These are phyloP conservation scores for Penicillium oxalicum DNA, from an alignment of 2,329 filamentous ascomycete species.

Conservation along the genomic window DNA sequence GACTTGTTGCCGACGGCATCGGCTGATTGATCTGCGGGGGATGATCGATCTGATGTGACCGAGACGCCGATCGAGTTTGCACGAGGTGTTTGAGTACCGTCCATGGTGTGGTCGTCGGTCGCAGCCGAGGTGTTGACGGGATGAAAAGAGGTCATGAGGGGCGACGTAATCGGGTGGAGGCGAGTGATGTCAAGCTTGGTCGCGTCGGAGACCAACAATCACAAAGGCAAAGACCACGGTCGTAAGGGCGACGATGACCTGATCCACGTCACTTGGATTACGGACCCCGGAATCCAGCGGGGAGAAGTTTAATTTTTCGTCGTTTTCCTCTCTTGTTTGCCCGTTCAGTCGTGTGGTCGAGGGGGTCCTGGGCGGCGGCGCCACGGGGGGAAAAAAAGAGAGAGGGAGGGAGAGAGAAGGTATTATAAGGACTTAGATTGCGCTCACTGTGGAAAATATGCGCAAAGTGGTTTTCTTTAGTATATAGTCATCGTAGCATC, in stretches of 20 bases:
- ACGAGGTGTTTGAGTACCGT: slow-evolving; percentile 52
- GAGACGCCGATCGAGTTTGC: slow-evolving; percentile 38
- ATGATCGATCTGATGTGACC: slow-evolving; percentile 25
- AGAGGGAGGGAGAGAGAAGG: background rate
- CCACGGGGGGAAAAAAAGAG: background rate
- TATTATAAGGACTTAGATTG: no score
- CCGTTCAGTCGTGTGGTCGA: slow-evolving; percentile 12
- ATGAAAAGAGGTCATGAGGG: slow-evolving; percentile 52
- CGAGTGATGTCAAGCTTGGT: slow-evolving; percentile 24
- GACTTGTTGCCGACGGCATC: slow-evolving; percentile 11
- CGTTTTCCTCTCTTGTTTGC: slow-evolving; percentile 13
- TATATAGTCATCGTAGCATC: background rate
- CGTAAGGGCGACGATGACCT: slow-evolving; percentile 13
- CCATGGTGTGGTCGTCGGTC: slow-evolving; percentile 40
- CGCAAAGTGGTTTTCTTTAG: background rate
- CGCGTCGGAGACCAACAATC: slow-evolving; percentile 11
- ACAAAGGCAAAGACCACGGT: slow-evolving; percentile 18
- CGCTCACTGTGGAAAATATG: background rate
- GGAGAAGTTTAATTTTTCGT: slow-evolving; percentile 10
- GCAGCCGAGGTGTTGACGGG: slow-evolving; percentile 55
- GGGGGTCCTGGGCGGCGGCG: slow-evolving; percentile 6
- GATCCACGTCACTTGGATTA: slow-evolving; percentile 13
- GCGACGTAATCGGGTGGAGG: slow-evolving; percentile 20
- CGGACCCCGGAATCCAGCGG: slow-evolving; percentile 10
- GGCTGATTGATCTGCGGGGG: slow-evolving; percentile 16